Percentiles rank a stretch among this genome's conserved stretches.
phyloP scores from a whole-genome alignment of 148 eudicot genomes.

The Gaultheria prostrata region DNA sequence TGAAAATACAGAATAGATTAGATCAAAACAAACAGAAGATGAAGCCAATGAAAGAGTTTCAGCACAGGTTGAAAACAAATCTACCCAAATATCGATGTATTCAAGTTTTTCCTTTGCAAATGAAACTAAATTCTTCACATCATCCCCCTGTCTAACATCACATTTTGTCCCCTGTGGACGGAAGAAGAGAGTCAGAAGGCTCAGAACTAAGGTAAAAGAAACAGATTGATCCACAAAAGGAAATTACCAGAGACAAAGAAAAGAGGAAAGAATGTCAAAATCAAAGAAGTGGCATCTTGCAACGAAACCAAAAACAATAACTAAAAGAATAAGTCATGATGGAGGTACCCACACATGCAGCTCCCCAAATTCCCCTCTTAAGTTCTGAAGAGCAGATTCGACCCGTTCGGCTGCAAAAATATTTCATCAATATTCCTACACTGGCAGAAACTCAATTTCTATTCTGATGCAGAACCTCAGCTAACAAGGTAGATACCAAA shows the following conservation, averaged over 20 bases:
- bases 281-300: slow-evolving; percentile 13
- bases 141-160: slow-evolving; percentile 75
- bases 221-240: neutral
- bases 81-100: slow-evolving; percentile 91
- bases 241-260: neutral
- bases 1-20: neutral
- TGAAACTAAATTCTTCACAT: slow-evolving; percentile 74
- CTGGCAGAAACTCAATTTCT: neutral
- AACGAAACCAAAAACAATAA: neutral
- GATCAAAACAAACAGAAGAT: neutral
- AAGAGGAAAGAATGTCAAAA: slow-evolving; percentile 5
- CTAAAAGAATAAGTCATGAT: slow-evolving; percentile 26
- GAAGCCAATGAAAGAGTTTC: neutral
- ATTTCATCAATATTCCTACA: neutral
- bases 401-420: slow-evolving; percentile 67
- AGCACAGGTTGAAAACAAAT: neutral
- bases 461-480: neutral
- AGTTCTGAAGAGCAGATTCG: slow-evolving; percentile 59
- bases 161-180: slow-evolving; percentile 70
- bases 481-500: neutral
- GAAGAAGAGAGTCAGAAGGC: slow-evolving; percentile 10
- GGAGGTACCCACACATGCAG: slow-evolving; percentile 98
- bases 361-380: slow-evolving; percentile 71
- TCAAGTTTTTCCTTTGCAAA: slow-evolving; percentile 73
- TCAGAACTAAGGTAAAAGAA: slow-evolving; percentile 3